phyloP scores from a whole-genome alignment of 768 basidiomycete species.

The Russula virescens region DNA sequence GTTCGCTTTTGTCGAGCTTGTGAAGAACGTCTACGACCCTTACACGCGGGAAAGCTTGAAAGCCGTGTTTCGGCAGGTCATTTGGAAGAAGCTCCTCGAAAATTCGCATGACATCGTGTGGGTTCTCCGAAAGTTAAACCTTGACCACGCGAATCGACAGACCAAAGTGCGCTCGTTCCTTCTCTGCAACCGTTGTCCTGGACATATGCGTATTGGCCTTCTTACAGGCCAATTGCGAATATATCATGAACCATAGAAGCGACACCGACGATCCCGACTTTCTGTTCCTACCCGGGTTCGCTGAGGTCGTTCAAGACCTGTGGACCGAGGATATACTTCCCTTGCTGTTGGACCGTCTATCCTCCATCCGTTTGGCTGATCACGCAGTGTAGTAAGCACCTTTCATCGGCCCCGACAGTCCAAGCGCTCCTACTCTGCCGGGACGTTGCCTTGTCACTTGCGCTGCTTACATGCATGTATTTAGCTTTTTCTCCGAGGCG shows the following conservation, averaged over 20 bases:
- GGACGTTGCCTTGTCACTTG: too few relatives aligned
- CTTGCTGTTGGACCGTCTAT: not conserved
- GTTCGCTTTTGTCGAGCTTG: not conserved
- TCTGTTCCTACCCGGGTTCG: constrained; percentile 7
- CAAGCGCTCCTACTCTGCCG: too few relatives aligned
- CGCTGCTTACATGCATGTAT: too few relatives aligned
- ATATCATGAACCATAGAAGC: not conserved
- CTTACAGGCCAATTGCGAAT: not conserved
- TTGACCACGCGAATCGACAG: not conserved
- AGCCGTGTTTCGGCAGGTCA: not conserved
- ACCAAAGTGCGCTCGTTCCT: not conserved
- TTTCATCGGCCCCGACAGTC: too few relatives aligned
- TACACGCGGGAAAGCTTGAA: constrained; percentile 41
- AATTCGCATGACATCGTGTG: not conserved
- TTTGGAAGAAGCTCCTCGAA: constrained; percentile 6
- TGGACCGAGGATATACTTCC: constrained; percentile 38
- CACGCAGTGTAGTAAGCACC: constrained; percentile 12
- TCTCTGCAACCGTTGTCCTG: not conserved
- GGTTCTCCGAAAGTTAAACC: not conserved
- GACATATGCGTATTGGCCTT: too few relatives aligned
- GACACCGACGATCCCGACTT: constrained; percentile 28
- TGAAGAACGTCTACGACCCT: not conserved
- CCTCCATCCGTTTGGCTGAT: not conserved
- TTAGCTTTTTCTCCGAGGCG: constrained; percentile 80
- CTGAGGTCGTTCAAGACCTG: not conserved